A percentile compares a stretch with the other conserved stretches of the same genome.
Evolutionary conservation across 306 rosid species (phyloP).

Genomic region (Vigna angularis): DNA sequence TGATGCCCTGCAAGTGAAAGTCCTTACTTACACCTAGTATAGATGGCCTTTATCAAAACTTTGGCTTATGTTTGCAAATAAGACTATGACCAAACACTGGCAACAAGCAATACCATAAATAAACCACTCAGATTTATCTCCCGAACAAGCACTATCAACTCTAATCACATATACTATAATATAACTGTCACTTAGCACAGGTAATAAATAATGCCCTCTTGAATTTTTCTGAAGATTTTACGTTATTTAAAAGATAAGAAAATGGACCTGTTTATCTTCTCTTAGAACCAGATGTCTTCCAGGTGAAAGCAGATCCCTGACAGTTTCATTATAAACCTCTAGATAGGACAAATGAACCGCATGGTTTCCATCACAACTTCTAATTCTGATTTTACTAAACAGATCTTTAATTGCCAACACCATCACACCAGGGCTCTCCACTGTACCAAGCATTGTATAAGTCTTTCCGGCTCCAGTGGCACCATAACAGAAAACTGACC

Average conservation of each 20-base stretch:
- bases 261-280: slow-evolving; percentile 89
- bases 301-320: slow-evolving; percentile 88
- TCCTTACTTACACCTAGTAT: no score
- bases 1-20: no score
- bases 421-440: slow-evolving; percentile 97
- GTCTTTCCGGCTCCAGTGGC: slow-evolving; percentile 99
- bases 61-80: not conserved
- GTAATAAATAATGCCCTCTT: slow-evolving; percentile 10
- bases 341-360: slow-evolving; percentile 89
- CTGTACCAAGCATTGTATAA: slow-evolving; percentile 92
- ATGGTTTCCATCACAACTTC: slow-evolving; percentile 92
- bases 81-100: not conserved
- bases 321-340: slow-evolving; percentile 98
- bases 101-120: not conserved
- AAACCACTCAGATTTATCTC: slow-evolving; percentile 7
- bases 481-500: slow-evolving; percentile 95
- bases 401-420: slow-evolving; percentile 97
- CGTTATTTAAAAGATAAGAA: not conserved
- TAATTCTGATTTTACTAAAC: slow-evolving; percentile 78
- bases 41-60: not conserved
- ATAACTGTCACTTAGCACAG: not conserved
- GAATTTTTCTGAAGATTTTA: not conserved
- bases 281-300: slow-evolving; percentile 94
- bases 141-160: not conserved
- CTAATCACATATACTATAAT: not conserved